Conservation (phyloP, 495 filamentous ascomycete genomes). For the Aspergillus homomorphus region DNA sequence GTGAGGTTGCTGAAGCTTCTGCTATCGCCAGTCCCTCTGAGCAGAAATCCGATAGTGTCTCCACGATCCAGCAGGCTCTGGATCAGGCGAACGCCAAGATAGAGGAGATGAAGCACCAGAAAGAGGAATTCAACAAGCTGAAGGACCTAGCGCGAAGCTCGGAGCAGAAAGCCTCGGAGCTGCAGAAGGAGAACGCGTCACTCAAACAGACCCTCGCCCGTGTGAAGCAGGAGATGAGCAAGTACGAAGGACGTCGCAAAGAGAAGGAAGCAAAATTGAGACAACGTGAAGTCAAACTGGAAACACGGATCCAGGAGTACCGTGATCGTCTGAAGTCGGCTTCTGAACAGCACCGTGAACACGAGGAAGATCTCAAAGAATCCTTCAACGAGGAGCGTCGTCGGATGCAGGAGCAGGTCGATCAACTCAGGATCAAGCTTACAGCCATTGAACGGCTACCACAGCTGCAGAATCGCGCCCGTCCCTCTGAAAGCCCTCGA, state of each 20-base stretch:
- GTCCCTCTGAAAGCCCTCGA: slow-evolving; percentile 31
- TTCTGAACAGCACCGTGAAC: slow-evolving; percentile 35
- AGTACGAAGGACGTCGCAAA: slow-evolving; percentile 49
- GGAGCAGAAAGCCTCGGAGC: slow-evolving; percentile 59
- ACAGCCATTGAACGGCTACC: slow-evolving; percentile 29
- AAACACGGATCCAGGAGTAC: slow-evolving; percentile 46
- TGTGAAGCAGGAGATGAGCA: slow-evolving; percentile 53
- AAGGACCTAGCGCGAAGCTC: slow-evolving; percentile 58
- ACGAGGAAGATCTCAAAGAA: slow-evolving; percentile 35
- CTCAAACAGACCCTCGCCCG: slow-evolving; percentile 52
- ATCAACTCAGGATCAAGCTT: slow-evolving; percentile 29
- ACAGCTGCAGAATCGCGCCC: slow-evolving; percentile 23
- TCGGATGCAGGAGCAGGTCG: slow-evolving; percentile 36
- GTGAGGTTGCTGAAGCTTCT: slow-evolving; percentile 41
- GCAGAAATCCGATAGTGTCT: slow-evolving; percentile 38
- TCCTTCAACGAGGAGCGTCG: slow-evolving; percentile 35
- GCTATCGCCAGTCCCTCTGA: slow-evolving; percentile 41
- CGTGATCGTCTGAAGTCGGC: slow-evolving; percentile 38
- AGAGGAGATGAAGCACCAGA: slow-evolving; percentile 56
- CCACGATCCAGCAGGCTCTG: slow-evolving; percentile 48
- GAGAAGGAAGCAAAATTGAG: slow-evolving; percentile 51
- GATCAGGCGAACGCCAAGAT: slow-evolving; percentile 57
- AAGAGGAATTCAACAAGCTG: slow-evolving; percentile 47
- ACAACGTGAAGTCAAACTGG: slow-evolving; percentile 45
- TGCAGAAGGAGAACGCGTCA: slow-evolving; percentile 54